Evolutionary conservation across 306 rosid genomes (phyloP).

Genomic region (Trichosanthes truncata): DNA sequence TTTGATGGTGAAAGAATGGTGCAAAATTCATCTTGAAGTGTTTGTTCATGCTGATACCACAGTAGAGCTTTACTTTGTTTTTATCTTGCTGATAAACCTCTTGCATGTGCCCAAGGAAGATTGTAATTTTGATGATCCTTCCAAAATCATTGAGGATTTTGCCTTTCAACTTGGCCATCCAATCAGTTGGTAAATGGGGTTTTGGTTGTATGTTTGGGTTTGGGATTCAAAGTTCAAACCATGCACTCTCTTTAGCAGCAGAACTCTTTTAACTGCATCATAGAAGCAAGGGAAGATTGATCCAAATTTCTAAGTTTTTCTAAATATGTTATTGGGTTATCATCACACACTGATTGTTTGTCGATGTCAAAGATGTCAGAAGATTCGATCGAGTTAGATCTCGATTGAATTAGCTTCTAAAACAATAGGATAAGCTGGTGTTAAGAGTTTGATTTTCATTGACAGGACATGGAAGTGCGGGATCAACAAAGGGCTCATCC

Average conservation of each 20-base stretch:
- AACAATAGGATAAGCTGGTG: background rate
- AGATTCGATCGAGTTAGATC: background rate
- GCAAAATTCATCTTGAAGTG: background rate
- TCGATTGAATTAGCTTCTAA: background rate
- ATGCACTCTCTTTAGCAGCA: background rate
- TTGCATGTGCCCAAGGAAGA: background rate
- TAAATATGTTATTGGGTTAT: background rate
- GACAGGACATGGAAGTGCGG: constrained; percentile 6
- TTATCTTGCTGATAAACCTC: background rate
- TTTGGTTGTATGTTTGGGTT: background rate
- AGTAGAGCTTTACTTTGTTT: background rate
- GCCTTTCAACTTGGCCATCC: background rate
- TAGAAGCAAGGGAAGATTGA: background rate
- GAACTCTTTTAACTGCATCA: background rate
- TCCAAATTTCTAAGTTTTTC: background rate
- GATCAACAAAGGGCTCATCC: constrained; percentile 1
- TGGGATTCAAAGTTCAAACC: background rate
- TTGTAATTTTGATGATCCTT: background rate
- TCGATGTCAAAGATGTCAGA: no score
- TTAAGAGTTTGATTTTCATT: background rate
- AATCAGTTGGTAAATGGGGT: background rate
- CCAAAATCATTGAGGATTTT: background rate
- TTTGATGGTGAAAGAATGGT: background rate
- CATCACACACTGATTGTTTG: background rate
- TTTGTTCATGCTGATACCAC: background rate